Evolutionary conservation across 331 rosid genomes (phyloP), one percentile per base, ranked within the genome.

Genomic region (Stylosanthes scabra): DNA sequence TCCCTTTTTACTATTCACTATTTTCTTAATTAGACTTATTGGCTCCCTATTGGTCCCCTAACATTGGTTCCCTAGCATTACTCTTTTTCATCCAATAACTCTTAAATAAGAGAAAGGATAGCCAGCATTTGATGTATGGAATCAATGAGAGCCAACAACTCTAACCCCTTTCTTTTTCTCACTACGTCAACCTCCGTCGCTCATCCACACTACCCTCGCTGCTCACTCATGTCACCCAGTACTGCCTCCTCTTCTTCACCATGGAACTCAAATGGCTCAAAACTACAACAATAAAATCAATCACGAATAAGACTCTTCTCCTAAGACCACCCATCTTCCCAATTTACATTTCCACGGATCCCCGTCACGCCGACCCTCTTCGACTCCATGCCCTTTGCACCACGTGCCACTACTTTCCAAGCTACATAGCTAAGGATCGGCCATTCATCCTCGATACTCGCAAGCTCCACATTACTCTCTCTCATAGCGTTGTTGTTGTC

Each of bases 381-480:
- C 86, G 67, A 40, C 91, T 89, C 64, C 81, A 64, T 37, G 56
- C 82, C 64, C 90, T 91, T 75, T 91, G 54, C 71, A 49, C 79
- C 70, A 54, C 67, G 74, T 89, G 91, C 82, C 83, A 87, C 16
- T 84, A 77, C 88, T 11, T 79, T 83, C 88, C 87, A 5, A 74
- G 60, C 29, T 59, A 63, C 60, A 54, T 40, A 9, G 76, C 77
- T n/a, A 84, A 85, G 73, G 39, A 34, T 34, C 39, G 4, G 39
- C 39, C 39, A 4, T 6, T 34, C 39, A 59, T 78, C 11, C 70
- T 87, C 12, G 89, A 91, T 59, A 77, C 78, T 64, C 76, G 37
- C 66, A 89, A 91, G 78, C 96, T 89, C 42, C 83, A 86, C 44
- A 11, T 81, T 31, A 96, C 97, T 80, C 83, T 91, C 50, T 86